A percentile compares a stretch with the other conserved stretches of the same genome.
Evolutionary conservation across 495 filamentous ascomycete genomes (phyloP).

Genomic region (Penicillium egyptiacum): DNA sequence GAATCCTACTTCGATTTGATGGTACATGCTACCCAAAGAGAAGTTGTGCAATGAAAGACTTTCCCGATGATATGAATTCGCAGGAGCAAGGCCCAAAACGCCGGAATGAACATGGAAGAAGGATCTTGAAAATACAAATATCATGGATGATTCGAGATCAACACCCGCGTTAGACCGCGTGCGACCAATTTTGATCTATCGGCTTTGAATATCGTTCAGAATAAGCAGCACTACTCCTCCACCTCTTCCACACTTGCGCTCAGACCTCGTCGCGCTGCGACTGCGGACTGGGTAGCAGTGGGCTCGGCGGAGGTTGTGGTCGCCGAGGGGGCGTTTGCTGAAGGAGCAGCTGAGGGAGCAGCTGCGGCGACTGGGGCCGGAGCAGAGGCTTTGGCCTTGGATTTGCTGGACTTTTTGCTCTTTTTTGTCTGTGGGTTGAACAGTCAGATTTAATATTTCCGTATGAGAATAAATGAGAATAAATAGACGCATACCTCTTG

Average conservation of each 20-base stretch:
- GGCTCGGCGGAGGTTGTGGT: constrained; percentile 60
- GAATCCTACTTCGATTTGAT: not conserved
- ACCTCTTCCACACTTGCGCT: constrained; percentile 66
- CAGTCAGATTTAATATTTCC: not conserved
- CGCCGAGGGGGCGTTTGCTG: constrained; percentile 45
- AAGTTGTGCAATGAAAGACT: not conserved
- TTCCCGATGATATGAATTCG: constrained; percentile 3
- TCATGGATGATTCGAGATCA: not conserved
- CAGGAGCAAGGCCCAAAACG: not conserved
- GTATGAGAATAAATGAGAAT: not conserved
- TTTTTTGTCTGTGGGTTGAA: constrained; percentile 35
- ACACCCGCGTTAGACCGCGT: not conserved
- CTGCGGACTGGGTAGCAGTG: constrained; percentile 43
- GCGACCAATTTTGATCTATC: constrained; percentile 2
- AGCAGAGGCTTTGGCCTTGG: constrained; percentile 51
- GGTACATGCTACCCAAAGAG: not conserved
- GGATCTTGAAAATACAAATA: not conserved
- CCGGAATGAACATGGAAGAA: constrained; percentile 1
- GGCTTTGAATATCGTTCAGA: not conserved
- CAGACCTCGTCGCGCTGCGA: constrained; percentile 50
- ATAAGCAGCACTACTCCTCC: constrained; percentile 52
- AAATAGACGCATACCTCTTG: constrained; percentile 68
- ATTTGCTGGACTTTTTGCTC: constrained; percentile 68
- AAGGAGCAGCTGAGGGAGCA: constrained; percentile 42
- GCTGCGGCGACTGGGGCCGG: constrained; percentile 35